Evolutionary conservation across 2,329 filamentous ascomycete species (phyloP), one percentile per base, ranked within the genome.

Genomic region (Claviceps sp.): DNA sequence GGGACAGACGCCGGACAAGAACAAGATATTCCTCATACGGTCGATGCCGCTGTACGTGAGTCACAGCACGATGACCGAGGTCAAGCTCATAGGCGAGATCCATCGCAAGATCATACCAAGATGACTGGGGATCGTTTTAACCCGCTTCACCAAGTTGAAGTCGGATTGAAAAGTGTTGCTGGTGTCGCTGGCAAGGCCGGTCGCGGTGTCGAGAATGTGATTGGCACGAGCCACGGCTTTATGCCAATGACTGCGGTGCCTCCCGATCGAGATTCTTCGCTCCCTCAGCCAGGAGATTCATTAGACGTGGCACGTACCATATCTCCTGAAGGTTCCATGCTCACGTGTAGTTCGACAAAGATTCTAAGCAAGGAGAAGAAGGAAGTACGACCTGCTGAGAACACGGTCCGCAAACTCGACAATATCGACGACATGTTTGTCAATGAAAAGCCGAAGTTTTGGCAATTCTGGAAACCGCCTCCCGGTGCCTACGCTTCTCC

Each of bases 381-480:
- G 3, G n/a, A 23, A 3, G 44, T 38, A n/a, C 47, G 43, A 2
- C 43, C 47, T 3, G 47, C 49, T 17, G 71, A 70, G 14, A 81
- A 80, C 57, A 79, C 76, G 0, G 75, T 76, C 4, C 74, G 78
- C 45, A 75, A 72, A 54, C 59, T 72, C 6, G 67, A 66, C 3
- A 71, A 78, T 47, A 59, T 73, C 40, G 71, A 77, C 3, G 71
- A 76, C 11, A 73, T 78, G 64, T 72, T 74, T 50, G 61, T 67
- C 49, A 68, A 66, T 5, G 70, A 74, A 9, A 66, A 70, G 26
- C 64, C 68, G 0, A 68, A 65, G 42, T 83, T 79, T 71, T 83
- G 77, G 68, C 67, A 83, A 54, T 83, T 84, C 53, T 84, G 80
- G 80, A 79, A 80, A 58, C 75, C 78, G 0, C 80, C 80, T 0